These are phyloP conservation scores for Cyclotella distinguenda DNA, from an alignment of 108 stramenopile genomes.

Conservation along the genomic window DNA sequence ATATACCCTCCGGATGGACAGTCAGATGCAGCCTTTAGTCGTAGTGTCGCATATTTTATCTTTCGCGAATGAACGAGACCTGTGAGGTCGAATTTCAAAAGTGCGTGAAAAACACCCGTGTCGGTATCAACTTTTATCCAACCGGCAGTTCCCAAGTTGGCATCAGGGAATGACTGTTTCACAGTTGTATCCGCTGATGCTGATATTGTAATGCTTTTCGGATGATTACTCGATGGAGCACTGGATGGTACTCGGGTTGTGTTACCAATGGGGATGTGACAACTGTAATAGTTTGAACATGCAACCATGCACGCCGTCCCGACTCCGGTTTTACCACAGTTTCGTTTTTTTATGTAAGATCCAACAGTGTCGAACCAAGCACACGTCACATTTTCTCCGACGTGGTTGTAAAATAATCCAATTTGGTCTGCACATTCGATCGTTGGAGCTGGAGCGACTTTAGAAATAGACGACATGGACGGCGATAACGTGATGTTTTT, in stretches of 20 bases:
- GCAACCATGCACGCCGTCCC: constrained; percentile 28
- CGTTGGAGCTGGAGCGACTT: neutral
- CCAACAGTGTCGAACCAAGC: constrained; percentile 27
- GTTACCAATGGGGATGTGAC: constrained; percentile 3
- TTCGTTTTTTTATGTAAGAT: constrained; percentile 7
- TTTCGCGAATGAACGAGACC: constrained; percentile 12
- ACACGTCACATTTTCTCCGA: constrained; percentile 24
- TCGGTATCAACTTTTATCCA: constrained; percentile 35
- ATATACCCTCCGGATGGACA: constrained; percentile 37
- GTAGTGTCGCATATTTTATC: constrained; percentile 21
- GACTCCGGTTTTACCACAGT: constrained; percentile 31
- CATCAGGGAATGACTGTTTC: constrained; percentile 16
- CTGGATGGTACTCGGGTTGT: neutral
- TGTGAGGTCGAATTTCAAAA: constrained; percentile 35
- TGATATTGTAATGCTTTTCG: constrained; percentile 22
- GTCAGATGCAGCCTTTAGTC: constrained; percentile 29
- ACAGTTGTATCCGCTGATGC: constrained; percentile 32
- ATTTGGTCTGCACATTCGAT: constrained; percentile 17
- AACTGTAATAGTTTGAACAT: constrained; percentile 20
- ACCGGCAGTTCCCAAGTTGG: constrained; percentile 25
- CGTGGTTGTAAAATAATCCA: constrained; percentile 31
- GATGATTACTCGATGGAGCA: constrained; percentile 9
- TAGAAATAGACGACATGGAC: constrained; percentile 11
- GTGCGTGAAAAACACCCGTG: constrained; percentile 27
- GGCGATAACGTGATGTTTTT: no score